Evolutionary conservation across 1,284 basidiomycete genomes (phyloP), one percentile per base, ranked within the genome.

Genomic region (Pholiota adiposa): DNA sequence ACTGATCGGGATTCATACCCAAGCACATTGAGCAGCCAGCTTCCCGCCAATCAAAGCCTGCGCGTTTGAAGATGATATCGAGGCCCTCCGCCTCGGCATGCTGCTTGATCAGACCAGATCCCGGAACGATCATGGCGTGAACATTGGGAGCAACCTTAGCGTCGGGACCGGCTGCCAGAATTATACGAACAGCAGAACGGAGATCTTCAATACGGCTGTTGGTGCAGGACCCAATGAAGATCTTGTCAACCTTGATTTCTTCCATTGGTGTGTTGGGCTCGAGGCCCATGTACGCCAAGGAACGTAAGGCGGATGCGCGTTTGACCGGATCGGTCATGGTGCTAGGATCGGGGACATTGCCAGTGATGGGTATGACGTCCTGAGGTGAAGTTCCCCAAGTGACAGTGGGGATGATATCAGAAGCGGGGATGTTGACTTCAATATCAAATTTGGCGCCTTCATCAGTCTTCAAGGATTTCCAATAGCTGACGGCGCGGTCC

Each of bases 21-120:
- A 98, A 75, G 77, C 96, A 98, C 96, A 98, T 98, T 31, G 96
- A 98, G 74, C 96, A 98, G 31, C 96, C 96, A 29, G 96, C 96
- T 77, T 98, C 96, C 60, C 96, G 86, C 96, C 95, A 98, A 74
- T 98, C 96, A 70, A 97, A 98, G 19, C 96, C 96, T 27, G 96
- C 96, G 54, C 93, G 91, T 75, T 89, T 94, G 83, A 98, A 96
- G 70, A 98, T 81, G 57, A 83, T 84, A 70, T 97, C 95, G 61
- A 98, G 82, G 40, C 96, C 95, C 71, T 98, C 96, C 25, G 88
- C 91, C 77, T 98, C 96, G 14, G 96, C 94, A 72, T 97, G 96
- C 71, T 95, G 89, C 76, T 97, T 98, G 73, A 98, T 88, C 50
- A 98, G 76, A 60, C 96, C 96, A 3, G 96, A 98, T 34, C 96